These are phyloP conservation scores for Pharus latifolius DNA, from an alignment of 176 grass and related monocot species.

Conservation along the genomic window DNA sequence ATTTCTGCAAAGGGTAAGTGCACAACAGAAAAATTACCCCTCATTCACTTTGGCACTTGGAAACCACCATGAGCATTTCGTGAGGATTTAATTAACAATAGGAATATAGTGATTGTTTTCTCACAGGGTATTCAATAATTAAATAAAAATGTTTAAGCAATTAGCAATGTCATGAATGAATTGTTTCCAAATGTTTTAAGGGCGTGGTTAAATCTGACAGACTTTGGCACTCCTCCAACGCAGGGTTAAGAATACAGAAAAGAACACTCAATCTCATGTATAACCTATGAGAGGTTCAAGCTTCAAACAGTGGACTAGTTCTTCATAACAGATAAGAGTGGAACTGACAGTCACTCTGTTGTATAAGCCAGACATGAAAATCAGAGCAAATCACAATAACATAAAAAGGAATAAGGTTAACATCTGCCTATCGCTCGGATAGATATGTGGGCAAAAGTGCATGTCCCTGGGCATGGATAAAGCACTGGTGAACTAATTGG, in stretches of 20 bases:
- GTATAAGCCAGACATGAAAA: neutral
- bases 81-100: neutral
- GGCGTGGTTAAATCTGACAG: neutral
- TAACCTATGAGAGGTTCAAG: neutral
- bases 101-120: neutral
- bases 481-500: neutral
- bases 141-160: too few relatives aligned
- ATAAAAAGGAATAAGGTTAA: too few relatives aligned
- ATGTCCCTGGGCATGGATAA: neutral
- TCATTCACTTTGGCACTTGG: neutral
- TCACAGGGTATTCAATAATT: neutral
- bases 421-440: too few relatives aligned
- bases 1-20: constrained; percentile 48
- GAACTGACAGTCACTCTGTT: neutral
- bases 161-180: neutral
- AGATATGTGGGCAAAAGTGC: too few relatives aligned
- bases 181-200: neutral
- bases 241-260: neutral
- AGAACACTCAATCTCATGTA: neutral
- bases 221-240: neutral
- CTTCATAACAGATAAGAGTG: too few relatives aligned
- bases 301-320: neutral
- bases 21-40: neutral
- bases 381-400: neutral
- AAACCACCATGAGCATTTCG: neutral